A percentile compares a stretch with the other conserved stretches of the same genome.
phyloP scores from a whole-genome alignment of 495 filamentous ascomycete genomes.

The Collariella sp. region DNA sequence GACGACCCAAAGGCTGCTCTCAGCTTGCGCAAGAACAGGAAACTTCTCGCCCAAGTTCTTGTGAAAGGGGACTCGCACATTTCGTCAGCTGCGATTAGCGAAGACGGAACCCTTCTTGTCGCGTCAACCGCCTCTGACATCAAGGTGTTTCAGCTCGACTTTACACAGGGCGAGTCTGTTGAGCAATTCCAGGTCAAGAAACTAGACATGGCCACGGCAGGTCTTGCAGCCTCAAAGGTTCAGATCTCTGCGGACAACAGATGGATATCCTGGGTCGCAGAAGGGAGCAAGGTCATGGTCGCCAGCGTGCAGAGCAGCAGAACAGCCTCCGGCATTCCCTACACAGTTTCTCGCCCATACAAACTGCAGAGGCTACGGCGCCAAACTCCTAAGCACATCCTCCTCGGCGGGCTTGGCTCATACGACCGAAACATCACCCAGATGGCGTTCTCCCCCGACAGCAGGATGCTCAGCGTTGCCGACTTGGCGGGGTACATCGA shows the following conservation, averaged over 20 bases:
- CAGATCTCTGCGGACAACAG: conserved; percentile 65
- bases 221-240: conserved; percentile 57
- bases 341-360: conserved; percentile 38
- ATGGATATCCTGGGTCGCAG: conserved; percentile 70
- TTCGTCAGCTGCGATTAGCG: conserved; percentile 64
- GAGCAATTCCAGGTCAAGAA: conserved; percentile 30
- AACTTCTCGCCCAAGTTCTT: conserved; percentile 61
- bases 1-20: conserved; percentile 29
- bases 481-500: conserved; percentile 84
- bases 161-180: conserved; percentile 35
- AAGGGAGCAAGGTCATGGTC: conserved; percentile 74
- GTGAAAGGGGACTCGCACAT: conserved; percentile 83
- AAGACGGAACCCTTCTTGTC: conserved; percentile 65
- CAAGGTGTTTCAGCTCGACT: conserved; percentile 64
- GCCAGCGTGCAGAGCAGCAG: conserved; percentile 47
- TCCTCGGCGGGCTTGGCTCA: conserved; percentile 59
- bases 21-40: conserved; percentile 38
- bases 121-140: conserved; percentile 67
- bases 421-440: conserved; percentile 73
- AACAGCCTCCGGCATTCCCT: conserved; percentile 24
- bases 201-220: conserved; percentile 19
- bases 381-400: conserved; percentile 45
- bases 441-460: conserved; percentile 70
- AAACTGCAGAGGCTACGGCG: conserved; percentile 53
- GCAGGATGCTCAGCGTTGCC: conserved; percentile 63